Evolutionary conservation across 371 early-diverging fungal genomes (phyloP).

Genomic region (Batkoa obscura): DNA sequence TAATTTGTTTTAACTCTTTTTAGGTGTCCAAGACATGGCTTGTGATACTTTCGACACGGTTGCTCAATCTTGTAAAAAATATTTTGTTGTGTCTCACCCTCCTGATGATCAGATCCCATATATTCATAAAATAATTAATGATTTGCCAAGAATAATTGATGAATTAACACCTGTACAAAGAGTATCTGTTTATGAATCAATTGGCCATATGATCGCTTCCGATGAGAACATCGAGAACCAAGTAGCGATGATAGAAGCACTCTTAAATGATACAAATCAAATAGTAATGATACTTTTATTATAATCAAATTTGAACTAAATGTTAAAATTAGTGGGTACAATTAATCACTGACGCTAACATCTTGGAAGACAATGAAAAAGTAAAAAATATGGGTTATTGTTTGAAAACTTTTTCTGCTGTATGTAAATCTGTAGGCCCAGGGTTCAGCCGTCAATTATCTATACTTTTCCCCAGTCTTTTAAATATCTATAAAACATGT

Average conservation of each 20-base stretch:
- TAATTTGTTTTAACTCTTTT: neutral
- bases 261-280: slow-evolving; percentile 77
- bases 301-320: neutral
- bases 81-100: slow-evolving; percentile 75
- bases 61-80: slow-evolving; percentile 86
- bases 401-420: slow-evolving; percentile 86
- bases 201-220: slow-evolving; percentile 88
- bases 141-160: slow-evolving; percentile 56
- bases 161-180: slow-evolving; percentile 83
- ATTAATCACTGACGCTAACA: slow-evolving; percentile 47
- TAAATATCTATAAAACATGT: slow-evolving; percentile 73
- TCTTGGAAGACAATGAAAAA: slow-evolving; percentile 54
- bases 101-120: slow-evolving; percentile 53
- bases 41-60: slow-evolving; percentile 99
- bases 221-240: slow-evolving; percentile 49
- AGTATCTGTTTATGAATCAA: slow-evolving; percentile 91
- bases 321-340: slow-evolving; percentile 44
- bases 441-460: slow-evolving; percentile 71
- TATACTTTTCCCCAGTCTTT: slow-evolving; percentile 70
- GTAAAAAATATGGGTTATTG: slow-evolving; percentile 79
- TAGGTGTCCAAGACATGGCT: slow-evolving; percentile 99
- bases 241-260: slow-evolving; percentile 56
- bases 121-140: slow-evolving; percentile 80
- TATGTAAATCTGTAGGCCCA: slow-evolving; percentile 71
- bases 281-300: slow-evolving; percentile 23